phyloP scores from a whole-genome alignment of 306 rosid species.

The Medicago truncatula region MtrunA17r5.0-ANR NC_053043.1:10527001-10527500 shows the following conservation, averaged over 20 bases:
- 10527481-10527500: too few relatives aligned
- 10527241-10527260: slow-evolving; percentile 8
- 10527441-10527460: too few relatives aligned
- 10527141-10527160: too few relatives aligned
- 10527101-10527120: too few relatives aligned
- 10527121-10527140: too few relatives aligned
- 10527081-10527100: too few relatives aligned
- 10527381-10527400: background rate
- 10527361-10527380: background rate
- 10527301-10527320: background rate
- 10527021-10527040: background rate
- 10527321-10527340: background rate
- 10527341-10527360: background rate
- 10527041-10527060: too few relatives aligned
- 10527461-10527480: too few relatives aligned
- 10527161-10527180: slow-evolving; percentile 55
- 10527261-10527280: background rate
- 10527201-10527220: slow-evolving; percentile 33
- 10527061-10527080: too few relatives aligned
- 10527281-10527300: background rate
- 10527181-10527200: slow-evolving; percentile 49
- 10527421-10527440: too few relatives aligned
- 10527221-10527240: slow-evolving; percentile 1
- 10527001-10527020: background rate
- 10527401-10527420: too few relatives aligned